Percentiles rank a stretch among this genome's conserved stretches.
These are phyloP conservation scores for Claviceps lovelessii DNA, from an alignment of 2,329 filamentous ascomycete species.

Conservation along the genomic window DNA sequence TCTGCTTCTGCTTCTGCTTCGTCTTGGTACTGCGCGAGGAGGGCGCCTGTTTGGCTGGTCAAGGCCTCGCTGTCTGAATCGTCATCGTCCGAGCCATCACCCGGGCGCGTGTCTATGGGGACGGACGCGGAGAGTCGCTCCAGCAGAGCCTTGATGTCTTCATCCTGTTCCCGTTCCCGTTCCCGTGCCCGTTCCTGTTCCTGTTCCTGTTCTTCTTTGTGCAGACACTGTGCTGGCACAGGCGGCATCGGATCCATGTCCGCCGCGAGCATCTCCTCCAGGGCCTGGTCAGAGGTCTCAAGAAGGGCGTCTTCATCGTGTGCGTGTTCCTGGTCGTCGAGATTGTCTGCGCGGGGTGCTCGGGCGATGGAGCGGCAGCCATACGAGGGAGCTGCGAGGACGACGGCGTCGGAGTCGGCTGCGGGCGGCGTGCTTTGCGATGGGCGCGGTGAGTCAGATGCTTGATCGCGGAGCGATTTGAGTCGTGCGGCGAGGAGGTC, in stretches of 20 bases:
- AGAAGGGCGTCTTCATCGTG: constrained; percentile 26
- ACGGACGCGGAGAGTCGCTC: constrained; percentile 22
- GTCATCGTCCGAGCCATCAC: constrained; percentile 14
- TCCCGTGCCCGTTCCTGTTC: background rate
- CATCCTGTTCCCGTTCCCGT: constrained; percentile 13
- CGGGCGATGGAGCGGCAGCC: background rate
- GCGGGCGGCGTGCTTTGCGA: background rate
- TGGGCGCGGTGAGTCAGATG: constrained; percentile 10
- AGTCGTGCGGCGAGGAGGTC: constrained; percentile 38
- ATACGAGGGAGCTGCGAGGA: background rate
- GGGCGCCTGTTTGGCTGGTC: constrained; percentile 27
- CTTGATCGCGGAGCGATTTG: constrained; percentile 32
- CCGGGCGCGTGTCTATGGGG: constrained; percentile 15
- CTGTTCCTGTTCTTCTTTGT: too few species aligned
- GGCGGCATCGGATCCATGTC: constrained; percentile 13
- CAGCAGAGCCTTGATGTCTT: constrained; percentile 21
- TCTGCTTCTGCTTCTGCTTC: constrained; percentile 20
- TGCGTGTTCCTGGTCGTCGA: constrained; percentile 10
- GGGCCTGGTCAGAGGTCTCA: constrained; percentile 35
- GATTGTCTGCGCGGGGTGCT: background rate
- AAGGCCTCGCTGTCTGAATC: constrained; percentile 36
- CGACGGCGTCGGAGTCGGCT: background rate
- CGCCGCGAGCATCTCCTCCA: constrained; percentile 35
- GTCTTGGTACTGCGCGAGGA: constrained; percentile 32
- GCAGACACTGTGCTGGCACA: constrained; percentile 7